Evolutionary conservation across 257 asterid species (phyloP), one percentile per base, ranked within the genome.

Genomic region (Forsythia suspensa): DNA sequence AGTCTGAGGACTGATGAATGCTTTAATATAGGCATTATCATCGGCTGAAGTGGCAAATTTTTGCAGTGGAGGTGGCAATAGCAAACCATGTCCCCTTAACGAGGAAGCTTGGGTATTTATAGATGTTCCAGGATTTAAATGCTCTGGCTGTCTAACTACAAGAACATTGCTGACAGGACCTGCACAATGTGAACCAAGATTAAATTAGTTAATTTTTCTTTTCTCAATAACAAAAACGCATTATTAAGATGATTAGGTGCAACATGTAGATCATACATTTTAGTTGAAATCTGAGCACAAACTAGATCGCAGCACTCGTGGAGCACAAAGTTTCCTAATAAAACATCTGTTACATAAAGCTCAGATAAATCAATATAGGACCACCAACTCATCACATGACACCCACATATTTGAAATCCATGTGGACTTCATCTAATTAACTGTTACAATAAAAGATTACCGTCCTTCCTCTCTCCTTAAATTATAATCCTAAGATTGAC

Each of bases 91-190:
- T 79, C 86, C 92, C 82, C 79, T 89, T 20, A n/a, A 74, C 55
- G 95, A 83, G 80, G 82, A 36, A 46, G 85, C 79, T 55, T 67
- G 81, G 70, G 85, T 68, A 78, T 42, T 81, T 21, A 79, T 76
- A n/a, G 89, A 77, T 75, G 84, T 44, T 63, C 84, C 86, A 79
- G 89, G 80, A 77, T 80, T 88, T 59, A 85, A 18, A 78, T 76
- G 51, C 55, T 82, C 88, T 5, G 92, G 86, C 69, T 82, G 96
- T 83, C 91, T 89, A 78, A 85, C 80, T 80, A 96, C 90, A 52
- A 89, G 76, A 68, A 94, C 84, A 75, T 92, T 96, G 83, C 84
- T 94, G 71, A 94, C 87, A 4, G 97, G 89, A 70, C 98, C 97
- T 93, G 92, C 72, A 78, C n/a, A 80, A 57, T 24, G 75, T 55